A percentile compares a stretch with the other conserved stretches of the same genome.
phyloP scores from a whole-genome alignment of 208 protist genomes.

The Leishmania major region DNA sequence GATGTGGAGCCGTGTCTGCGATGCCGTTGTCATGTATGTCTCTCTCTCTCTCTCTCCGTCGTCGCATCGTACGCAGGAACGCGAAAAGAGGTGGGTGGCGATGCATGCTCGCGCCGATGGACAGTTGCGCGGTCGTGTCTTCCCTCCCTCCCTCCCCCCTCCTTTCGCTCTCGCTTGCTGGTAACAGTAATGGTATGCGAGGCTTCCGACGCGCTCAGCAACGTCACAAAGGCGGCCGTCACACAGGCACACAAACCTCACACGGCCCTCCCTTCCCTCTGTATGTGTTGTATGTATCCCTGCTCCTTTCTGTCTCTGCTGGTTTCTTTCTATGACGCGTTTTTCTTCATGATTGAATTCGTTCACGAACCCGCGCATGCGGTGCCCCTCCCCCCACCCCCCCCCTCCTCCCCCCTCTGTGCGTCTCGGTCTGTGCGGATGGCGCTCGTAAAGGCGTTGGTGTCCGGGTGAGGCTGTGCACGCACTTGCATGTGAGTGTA shows the following conservation, averaged over 20 bases:
- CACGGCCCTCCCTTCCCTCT: neutral
- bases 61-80: too few relatives aligned
- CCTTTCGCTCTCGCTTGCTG: neutral
- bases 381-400: neutral
- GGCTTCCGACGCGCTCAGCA: too few relatives aligned
- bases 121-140: neutral
- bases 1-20: neutral
- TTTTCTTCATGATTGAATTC: neutral
- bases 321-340: neutral
- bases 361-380: neutral
- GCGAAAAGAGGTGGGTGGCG: neutral
- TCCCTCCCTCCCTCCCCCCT: neutral
- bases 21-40: neutral
- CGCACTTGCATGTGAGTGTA: too few relatives aligned
- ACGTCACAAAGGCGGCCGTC: too few relatives aligned
- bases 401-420: neutral
- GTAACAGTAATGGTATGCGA: neutral
- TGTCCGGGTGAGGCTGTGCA: too few relatives aligned
- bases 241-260: neutral
- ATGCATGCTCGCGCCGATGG: neutral
- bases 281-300: slow-evolving; percentile 11
- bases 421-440: neutral
- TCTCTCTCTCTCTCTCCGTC: neutral
- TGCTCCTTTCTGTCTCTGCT: neutral
- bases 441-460: neutral